phyloP scores from a whole-genome alignment of 2,329 filamentous ascomycete species.

The Pseudogymnoascus destructans region DNA sequence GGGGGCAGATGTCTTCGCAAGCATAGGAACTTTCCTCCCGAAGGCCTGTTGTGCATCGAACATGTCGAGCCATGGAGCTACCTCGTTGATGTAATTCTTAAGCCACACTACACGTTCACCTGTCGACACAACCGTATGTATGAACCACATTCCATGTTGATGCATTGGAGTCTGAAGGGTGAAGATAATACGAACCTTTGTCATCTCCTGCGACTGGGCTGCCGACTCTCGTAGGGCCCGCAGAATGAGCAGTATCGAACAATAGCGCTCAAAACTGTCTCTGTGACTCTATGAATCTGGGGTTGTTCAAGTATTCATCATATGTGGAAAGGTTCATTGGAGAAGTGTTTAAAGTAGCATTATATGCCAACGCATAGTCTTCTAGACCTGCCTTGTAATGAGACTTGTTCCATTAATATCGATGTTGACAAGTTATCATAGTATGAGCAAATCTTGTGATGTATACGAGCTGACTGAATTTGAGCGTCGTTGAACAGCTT shows the following conservation, averaged over 20 bases:
- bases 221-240: slow-evolving; percentile 25
- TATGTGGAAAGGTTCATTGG: neutral
- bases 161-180: neutral
- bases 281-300: slow-evolving; percentile 33
- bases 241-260: slow-evolving; percentile 25
- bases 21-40: slow-evolving; percentile 35
- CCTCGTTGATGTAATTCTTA: slow-evolving; percentile 39
- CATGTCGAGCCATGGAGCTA: slow-evolving; percentile 43
- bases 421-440: too few relatives aligned
- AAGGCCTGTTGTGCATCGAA: slow-evolving; percentile 41
- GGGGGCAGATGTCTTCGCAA: slow-evolving; percentile 34
- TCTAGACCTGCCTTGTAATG: too few relatives aligned
- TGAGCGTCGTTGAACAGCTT: too few relatives aligned
- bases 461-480: too few relatives aligned
- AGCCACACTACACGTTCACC: slow-evolving; percentile 27
- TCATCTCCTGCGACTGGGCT: slow-evolving; percentile 19
- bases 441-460: too few relatives aligned
- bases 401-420: too few relatives aligned
- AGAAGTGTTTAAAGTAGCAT: too few relatives aligned
- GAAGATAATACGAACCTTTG: too few relatives aligned
- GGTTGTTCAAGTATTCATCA: slow-evolving; percentile 27
- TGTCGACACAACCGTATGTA: slow-evolving; percentile 16
- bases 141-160: neutral
- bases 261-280: slow-evolving; percentile 32
- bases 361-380: too few relatives aligned